Evolutionary conservation across 2,329 filamentous ascomycete genomes (phyloP), one percentile per base, ranked within the genome.

Genomic region (Cyclaneusma minus): DNA sequence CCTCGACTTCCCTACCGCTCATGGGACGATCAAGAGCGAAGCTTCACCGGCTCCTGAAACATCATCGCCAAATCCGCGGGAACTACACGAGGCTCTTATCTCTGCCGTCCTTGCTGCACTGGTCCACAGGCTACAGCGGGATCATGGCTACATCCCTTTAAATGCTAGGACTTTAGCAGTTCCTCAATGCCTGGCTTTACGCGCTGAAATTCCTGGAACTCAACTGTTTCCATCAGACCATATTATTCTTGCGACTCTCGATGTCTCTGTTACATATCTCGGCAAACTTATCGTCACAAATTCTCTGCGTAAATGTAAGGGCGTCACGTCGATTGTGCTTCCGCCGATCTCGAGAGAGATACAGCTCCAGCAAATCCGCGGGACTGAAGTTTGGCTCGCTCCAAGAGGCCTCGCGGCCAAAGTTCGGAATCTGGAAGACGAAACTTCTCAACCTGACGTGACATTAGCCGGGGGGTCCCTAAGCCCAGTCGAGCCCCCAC

Each of bases 131-230:
- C 43, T 50, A 24, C 47, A 44, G 28, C 40, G 37, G 23, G 42
- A 45, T 22, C 34, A 44, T 22, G 35, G 36, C 10, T 45, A 40
- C 23, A 37, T 49, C 24, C 43, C 45, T 16, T 31, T 50, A 14
- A 49, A 47, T 34, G 40, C 46, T 10, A 40, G 45, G 25, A 49
- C 46, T 19, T 30, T 50, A 29, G 37, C 47, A 24, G 30, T 36
- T 12, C 35, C 29, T 15, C 16, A 27, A 25, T 31, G n/a, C 29
- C 7, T 35, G 13, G 24, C 18, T 12, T 18, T 15, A 16, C 21
- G n/a, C n/a, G 24, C 8, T 18, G 31, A 21, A 29, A 13, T 16
- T 28, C 22, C 14, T n/a, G 18, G 13, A 27, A 24, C 12, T 18
- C 17, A 17, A 19, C 32, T 5, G 31, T 34, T 21, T 21, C 32